Evolutionary conservation across 2,329 filamentous ascomycete species (phyloP).

Genomic region (Helotiales sp.): DNA sequence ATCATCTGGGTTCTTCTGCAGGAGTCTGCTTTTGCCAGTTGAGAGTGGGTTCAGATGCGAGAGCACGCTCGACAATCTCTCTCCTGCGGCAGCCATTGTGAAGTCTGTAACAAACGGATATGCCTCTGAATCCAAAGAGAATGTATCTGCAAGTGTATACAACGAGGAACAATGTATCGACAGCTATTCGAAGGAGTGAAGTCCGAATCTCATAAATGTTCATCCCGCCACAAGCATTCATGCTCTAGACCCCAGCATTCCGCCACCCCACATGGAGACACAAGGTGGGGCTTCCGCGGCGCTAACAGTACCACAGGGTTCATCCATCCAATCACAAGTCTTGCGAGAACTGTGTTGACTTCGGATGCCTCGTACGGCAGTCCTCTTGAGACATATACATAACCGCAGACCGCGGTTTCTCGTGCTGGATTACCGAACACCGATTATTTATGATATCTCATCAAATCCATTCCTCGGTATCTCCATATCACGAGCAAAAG

Average conservation of each 20-base stretch:
- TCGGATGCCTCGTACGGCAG: constrained; percentile 4
- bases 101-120: background rate
- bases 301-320: background rate
- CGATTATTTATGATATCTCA: background rate
- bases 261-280: background rate
- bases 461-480: background rate
- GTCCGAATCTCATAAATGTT: constrained; percentile 1
- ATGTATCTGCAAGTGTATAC: background rate
- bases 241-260: too few relatives aligned
- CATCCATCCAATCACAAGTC: background rate
- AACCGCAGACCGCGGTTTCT: constrained; percentile 1
- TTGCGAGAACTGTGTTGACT: too few relatives aligned
- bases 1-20: constrained; percentile 87
- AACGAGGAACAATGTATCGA: background rate
- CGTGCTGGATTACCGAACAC: background rate
- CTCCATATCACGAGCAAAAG: background rate
- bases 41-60: constrained; percentile 37
- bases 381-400: constrained; percentile 4
- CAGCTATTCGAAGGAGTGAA: background rate
- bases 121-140: background rate
- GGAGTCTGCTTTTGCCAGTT: constrained; percentile 53
- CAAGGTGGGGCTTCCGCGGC: constrained; percentile 2
- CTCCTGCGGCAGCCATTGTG: constrained; percentile 24
- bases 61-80: constrained; percentile 37
- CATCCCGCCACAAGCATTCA: background rate